phyloP scores from a whole-genome alignment of 106 monocot genomes.

The Phalaenopsis aphrodite region DNA sequence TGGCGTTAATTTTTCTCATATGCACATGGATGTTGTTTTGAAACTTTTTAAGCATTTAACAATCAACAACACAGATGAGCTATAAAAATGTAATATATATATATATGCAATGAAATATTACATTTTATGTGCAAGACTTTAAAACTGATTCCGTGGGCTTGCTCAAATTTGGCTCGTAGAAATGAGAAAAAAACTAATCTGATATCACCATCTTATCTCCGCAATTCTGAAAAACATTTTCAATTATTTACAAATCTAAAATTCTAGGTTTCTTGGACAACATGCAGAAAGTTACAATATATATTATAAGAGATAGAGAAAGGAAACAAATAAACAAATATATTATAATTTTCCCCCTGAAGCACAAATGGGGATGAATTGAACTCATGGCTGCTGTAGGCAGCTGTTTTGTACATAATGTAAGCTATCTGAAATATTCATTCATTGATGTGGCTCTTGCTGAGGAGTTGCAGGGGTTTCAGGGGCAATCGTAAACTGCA shows the following conservation, averaged over 20 bases:
- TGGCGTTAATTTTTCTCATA: no score
- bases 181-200: no score
- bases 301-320: no score
- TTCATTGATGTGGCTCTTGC: slow-evolving; percentile 37
- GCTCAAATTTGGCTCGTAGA: no score
- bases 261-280: neutral
- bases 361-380: neutral
- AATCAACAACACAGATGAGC: neutral
- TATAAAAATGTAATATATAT: no score
- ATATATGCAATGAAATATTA: no score
- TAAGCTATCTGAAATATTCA: neutral
- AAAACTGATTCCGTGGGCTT: no score
- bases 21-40: no score
- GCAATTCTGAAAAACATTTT: neutral
- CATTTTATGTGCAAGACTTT: no score
- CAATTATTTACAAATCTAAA: neutral
- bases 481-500: slow-evolving; percentile 65
- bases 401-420: neutral
- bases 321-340: neutral
- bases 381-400: neutral
- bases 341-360: neutral
- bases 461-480: slow-evolving; percentile 63
- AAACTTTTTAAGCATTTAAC: no score
- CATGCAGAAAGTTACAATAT: neutral
- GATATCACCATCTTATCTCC: neutral